A percentile compares a stretch with the other conserved stretches of the same genome.
These are phyloP conservation scores for Takashimella tepidaria DNA, from an alignment of 1,284 basidiomycete genomes.

Conservation along the genomic window DNA sequence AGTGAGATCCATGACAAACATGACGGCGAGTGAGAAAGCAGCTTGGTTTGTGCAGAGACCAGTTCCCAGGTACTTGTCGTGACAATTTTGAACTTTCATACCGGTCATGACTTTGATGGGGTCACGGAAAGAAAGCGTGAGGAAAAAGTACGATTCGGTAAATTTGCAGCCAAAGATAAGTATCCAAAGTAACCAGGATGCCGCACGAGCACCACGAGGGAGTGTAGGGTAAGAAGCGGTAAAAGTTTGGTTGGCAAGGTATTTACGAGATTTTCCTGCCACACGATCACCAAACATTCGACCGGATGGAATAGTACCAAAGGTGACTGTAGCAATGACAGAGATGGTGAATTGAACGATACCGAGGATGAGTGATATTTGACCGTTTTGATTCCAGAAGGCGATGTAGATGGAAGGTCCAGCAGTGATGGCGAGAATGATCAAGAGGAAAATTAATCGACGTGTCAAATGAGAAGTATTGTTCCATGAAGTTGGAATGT, in stretches of 20 bases:
- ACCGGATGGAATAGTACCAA: constrained; percentile 81
- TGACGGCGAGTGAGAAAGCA: constrained; percentile 84
- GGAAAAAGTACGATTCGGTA: constrained; percentile 90
- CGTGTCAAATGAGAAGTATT: constrained; percentile 89
- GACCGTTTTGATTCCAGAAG: constrained; percentile 61
- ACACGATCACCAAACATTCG: constrained; percentile 88
- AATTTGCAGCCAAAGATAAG: constrained; percentile 92
- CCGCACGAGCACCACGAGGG: constrained; percentile 57
- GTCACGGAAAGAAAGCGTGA: constrained; percentile 85
- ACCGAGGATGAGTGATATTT: constrained; percentile 72
- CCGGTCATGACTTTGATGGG: constrained; percentile 85
- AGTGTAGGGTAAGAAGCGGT: constrained; percentile 84
- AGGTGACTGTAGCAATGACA: constrained; percentile 70
- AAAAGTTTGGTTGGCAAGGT: constrained; percentile 91
- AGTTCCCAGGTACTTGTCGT: constrained; percentile 74
- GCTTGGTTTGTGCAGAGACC: constrained; percentile 81
- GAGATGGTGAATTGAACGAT: constrained; percentile 91
- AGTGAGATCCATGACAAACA: constrained; percentile 92
- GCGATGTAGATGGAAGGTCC: constrained; percentile 89
- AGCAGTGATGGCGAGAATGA: constrained; percentile 76
- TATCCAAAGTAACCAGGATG: constrained; percentile 74
- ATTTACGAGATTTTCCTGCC: constrained; percentile 85
- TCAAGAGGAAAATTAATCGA: constrained; percentile 72
- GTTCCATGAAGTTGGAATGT: constrained; percentile 95
- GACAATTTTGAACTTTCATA: constrained; percentile 85